Conservation (phyloP, 1,139 yeast genomes). For the Nakaseomyces sp. region DNA sequence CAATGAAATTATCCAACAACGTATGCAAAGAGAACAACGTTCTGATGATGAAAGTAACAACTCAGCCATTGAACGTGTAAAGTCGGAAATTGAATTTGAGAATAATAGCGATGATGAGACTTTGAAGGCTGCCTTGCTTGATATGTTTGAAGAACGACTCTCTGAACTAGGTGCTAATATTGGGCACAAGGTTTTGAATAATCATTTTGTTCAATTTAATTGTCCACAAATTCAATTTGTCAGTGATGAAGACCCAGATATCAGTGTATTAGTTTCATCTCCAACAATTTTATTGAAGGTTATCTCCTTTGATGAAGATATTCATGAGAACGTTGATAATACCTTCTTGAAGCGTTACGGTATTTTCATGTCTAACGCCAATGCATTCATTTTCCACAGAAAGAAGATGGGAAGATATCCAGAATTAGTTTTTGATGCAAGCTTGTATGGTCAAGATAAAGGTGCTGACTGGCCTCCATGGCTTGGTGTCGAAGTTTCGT, state of each 20-base stretch:
- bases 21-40: conserved; percentile 7
- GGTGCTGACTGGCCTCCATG: conserved; percentile 69
- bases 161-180: conserved; percentile 34
- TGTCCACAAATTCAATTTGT: conserved; percentile 84
- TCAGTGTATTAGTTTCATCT: conserved; percentile 62
- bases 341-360: conserved; percentile 68
- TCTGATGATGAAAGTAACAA: conserved; percentile 4
- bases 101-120: conserved; percentile 10
- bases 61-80: conserved; percentile 6
- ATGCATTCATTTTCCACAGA: conserved; percentile 56
- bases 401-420: conserved; percentile 38
- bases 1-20: conserved; percentile 19
- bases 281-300: conserved; percentile 64
- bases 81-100: conserved; percentile 15
- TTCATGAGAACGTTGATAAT: conserved; percentile 41
- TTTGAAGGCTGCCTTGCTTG: conserved; percentile 25
- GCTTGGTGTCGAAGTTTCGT: conserved; percentile 68
- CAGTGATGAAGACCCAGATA: conserved; percentile 52
- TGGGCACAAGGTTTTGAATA: conserved; percentile 46
- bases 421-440: conserved; percentile 37
- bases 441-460: conserved; percentile 36
- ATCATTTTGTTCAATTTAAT: conserved; percentile 60
- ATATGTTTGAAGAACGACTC: conserved; percentile 46
- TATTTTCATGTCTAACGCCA: conserved; percentile 57
- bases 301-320: conserved; percentile 42